A percentile compares a stretch with the other conserved stretches of the same genome.
Evolutionary conservation across 495 filamentous ascomycete genomes (phyloP).

Genomic region (Penicillium goetzii): DNA sequence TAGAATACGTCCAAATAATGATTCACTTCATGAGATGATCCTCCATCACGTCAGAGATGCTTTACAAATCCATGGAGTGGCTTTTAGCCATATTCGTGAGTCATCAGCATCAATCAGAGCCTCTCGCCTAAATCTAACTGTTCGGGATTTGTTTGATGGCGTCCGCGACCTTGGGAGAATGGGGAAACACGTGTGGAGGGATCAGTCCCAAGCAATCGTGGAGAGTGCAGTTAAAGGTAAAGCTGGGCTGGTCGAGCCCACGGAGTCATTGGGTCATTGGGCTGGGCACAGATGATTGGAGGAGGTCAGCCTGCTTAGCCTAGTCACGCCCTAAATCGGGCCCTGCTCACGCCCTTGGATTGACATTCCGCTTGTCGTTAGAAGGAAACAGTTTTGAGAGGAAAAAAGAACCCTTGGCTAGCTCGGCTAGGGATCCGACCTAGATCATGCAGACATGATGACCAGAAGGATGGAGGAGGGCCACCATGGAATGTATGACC

Average conservation of each 20-base stretch:
- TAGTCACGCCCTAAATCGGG: slow-evolving; percentile 11
- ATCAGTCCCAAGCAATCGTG: not conserved
- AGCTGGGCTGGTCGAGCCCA: not conserved
- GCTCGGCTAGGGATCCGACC: slow-evolving; percentile 3
- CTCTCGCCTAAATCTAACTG: slow-evolving; percentile 2
- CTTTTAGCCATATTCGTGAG: slow-evolving; percentile 7
- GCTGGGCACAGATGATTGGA: slow-evolving; percentile 16
- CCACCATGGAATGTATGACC: not conserved
- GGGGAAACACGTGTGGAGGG: not conserved
- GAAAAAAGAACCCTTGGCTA: slow-evolving; percentile 6
- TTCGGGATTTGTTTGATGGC: not conserved
- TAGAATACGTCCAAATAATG: slow-evolving; percentile 5
- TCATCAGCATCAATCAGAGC: not conserved
- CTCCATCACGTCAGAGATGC: slow-evolving; percentile 3
- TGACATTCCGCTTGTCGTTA: slow-evolving; percentile 31
- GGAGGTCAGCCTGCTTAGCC: not conserved
- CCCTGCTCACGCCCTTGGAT: slow-evolving; percentile 34
- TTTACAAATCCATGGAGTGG: slow-evolving; percentile 15
- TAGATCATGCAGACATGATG: slow-evolving; percentile 3
- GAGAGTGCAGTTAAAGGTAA: slow-evolving; percentile 2
- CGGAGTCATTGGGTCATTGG: not conserved
- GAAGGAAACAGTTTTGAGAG: slow-evolving; percentile 8
- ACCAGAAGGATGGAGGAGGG: not conserved
- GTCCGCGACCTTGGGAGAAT: not conserved
- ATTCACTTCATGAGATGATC: not conserved